Evolutionary conservation across 768 basidiomycete species (phyloP).

Genomic region (Kwoniella pini): DNA sequence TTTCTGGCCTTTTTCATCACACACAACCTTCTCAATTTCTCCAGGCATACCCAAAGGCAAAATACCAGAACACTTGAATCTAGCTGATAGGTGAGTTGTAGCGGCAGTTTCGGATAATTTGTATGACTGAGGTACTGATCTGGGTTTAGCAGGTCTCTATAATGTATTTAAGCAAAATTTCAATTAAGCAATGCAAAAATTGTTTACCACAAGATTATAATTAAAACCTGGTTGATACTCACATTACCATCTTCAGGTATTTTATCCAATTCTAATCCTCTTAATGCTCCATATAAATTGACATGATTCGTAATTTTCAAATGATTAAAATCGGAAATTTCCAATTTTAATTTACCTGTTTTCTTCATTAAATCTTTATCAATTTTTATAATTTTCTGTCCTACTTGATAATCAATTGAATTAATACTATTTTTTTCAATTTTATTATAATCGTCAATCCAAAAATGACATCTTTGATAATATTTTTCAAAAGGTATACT

Average conservation of each 20-base stretch:
- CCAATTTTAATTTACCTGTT: not conserved
- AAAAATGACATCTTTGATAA: not conserved
- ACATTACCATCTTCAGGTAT: not conserved
- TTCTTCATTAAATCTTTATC: not conserved
- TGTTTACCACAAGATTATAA: too few species aligned
- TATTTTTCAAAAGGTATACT: not conserved
- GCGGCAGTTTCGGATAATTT: not conserved
- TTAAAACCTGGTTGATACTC: too few species aligned
- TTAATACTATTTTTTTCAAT: not conserved
- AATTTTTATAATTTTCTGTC: not conserved
- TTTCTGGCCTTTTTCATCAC: not conserved
- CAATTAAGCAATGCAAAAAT: too few species aligned
- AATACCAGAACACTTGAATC: not conserved
- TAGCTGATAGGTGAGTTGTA: not conserved
- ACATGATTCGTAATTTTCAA: not conserved
- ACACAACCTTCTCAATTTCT: not conserved
- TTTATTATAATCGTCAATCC: not conserved
- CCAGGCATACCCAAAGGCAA: not conserved
- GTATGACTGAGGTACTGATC: not conserved
- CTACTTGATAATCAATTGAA: not conserved
- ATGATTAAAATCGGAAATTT: not conserved
- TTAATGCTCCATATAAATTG: not conserved
- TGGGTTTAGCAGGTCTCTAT: constrained; percentile 1
- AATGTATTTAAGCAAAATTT: not conserved
- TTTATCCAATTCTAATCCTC: not conserved